Evolutionary conservation across 2,329 filamentous ascomycete genomes (phyloP).

Genomic region (Ceratocystis lukuohia): DNA sequence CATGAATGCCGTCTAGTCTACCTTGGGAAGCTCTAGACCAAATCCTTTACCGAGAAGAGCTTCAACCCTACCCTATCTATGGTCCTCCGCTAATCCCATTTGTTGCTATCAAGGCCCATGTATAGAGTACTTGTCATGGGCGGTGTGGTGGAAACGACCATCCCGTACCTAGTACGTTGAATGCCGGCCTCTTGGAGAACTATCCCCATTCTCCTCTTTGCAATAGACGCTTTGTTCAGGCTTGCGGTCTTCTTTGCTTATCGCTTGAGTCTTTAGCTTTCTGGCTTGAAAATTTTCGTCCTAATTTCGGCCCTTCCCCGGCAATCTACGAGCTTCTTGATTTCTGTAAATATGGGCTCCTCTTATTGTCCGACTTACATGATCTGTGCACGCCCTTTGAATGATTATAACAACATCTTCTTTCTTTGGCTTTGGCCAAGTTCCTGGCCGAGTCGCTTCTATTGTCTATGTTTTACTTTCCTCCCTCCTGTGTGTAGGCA

Average conservation of each 20-base stretch:
- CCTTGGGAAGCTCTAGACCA: neutral
- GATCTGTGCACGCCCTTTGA: conserved; percentile 8
- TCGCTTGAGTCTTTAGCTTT: neutral
- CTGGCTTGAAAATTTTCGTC: conserved; percentile 3
- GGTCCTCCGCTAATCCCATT: neutral
- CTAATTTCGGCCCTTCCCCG: conserved; percentile 9
- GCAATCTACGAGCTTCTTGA: neutral
- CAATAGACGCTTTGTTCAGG: neutral
- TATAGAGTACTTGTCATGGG: neutral
- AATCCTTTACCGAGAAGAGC: neutral
- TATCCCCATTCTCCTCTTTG: neutral
- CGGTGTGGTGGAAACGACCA: neutral
- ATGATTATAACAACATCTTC: neutral
- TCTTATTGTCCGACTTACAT: conserved; percentile 7
- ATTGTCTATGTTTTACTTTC: neutral
- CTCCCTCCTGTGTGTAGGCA: neutral
- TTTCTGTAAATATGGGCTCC: conserved; percentile 1
- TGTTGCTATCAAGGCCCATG: neutral
- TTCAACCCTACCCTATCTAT: neutral
- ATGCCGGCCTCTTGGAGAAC: neutral
- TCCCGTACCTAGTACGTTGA: neutral
- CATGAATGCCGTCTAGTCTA: neutral
- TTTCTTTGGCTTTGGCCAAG: neutral
- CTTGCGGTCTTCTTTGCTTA: neutral
- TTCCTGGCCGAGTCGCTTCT: neutral